Conservation (phyloP, 108 stramenopile species). For the Pseudonitzschia multiseries region DNA sequence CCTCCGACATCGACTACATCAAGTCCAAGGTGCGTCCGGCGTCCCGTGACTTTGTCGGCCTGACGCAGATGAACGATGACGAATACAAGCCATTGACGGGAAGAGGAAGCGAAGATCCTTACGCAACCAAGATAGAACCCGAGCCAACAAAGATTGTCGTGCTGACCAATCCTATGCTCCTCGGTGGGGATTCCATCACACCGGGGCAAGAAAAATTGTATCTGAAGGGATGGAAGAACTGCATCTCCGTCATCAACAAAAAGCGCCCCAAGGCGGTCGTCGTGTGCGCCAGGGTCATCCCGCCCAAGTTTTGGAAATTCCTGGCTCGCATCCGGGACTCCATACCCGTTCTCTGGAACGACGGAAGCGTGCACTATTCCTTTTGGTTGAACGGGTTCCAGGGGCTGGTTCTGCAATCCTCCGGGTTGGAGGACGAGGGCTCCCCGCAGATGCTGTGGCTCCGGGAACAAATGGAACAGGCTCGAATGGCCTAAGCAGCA, state of each 20-base stretch:
- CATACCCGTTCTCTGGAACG: conserved; percentile 72
- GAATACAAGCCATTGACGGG: conserved; percentile 60
- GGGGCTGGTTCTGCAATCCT: conserved; percentile 47
- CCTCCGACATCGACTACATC: conserved; percentile 47
- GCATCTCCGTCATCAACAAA: conserved; percentile 69
- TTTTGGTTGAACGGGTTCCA: conserved; percentile 81
- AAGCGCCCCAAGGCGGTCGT: conserved; percentile 76
- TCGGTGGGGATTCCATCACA: conserved; percentile 24
- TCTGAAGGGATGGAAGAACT: conserved; percentile 68
- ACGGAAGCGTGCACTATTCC: conserved; percentile 60
- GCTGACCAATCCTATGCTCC: conserved; percentile 56
- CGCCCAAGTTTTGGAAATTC: conserved; percentile 64
- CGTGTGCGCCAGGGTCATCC: conserved; percentile 50
- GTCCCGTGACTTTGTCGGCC: conserved; percentile 70
- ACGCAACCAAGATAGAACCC: conserved; percentile 38
- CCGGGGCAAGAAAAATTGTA: conserved; percentile 48
- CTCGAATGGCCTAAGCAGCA: conserved; percentile 73
- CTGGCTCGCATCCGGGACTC: conserved; percentile 77
- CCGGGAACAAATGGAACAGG: conserved; percentile 78
- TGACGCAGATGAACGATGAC: conserved; percentile 83
- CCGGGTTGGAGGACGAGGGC: conserved; percentile 26
- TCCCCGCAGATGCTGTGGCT: conserved; percentile 62
- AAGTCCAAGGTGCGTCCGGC: conserved; percentile 51
- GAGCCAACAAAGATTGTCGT: conserved; percentile 55
- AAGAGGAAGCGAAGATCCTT: conserved; percentile 45